Percentiles rank a stretch among this genome's conserved stretches.
These are phyloP conservation scores for Pseudodiploospora longispora DNA, from an alignment of 2,329 filamentous ascomycete species.

Conservation along the genomic window DNA sequence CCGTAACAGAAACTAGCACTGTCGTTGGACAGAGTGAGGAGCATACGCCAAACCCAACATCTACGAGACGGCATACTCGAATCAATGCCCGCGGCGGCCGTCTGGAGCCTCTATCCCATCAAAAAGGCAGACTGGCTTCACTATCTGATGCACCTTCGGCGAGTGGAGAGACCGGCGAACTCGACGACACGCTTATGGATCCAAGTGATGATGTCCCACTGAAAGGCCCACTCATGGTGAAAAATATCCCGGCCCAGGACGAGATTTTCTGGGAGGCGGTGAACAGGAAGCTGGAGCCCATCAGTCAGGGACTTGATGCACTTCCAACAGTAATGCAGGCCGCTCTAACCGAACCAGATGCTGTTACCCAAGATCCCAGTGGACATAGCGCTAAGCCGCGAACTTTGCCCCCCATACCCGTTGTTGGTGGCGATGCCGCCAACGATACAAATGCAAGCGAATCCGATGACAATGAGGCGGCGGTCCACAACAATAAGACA, in stretches of 20 bases:
- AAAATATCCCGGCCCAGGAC: slow-evolving; percentile 48
- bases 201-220: slow-evolving; percentile 37
- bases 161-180: slow-evolving; percentile 8
- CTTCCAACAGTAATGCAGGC: slow-evolving; percentile 34
- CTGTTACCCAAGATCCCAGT: slow-evolving; percentile 1
- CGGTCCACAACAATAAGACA: slow-evolving; percentile 16
- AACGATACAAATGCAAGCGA: slow-evolving; percentile 14
- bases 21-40: slow-evolving; percentile 19
- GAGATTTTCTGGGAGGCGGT: slow-evolving; percentile 45
- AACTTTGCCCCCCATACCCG: slow-evolving; percentile 7
- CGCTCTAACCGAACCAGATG: slow-evolving; percentile 22
- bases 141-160: neutral
- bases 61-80: neutral
- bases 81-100: neutral
- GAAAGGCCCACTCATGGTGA: slow-evolving; percentile 45
- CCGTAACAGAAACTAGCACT: slow-evolving; percentile 28
- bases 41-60: slow-evolving; percentile 19
- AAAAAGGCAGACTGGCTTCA: neutral
- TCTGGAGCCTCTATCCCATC: neutral
- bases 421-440: slow-evolving; percentile 15
- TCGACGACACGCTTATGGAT: slow-evolving; percentile 25
- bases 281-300: slow-evolving; percentile 43
- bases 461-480: slow-evolving; percentile 12
- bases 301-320: slow-evolving; percentile 37
- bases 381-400: slow-evolving; percentile 10